Conservation (phyloP, 495 filamentous ascomycete genomes). For the Patellaria atrata region DNA sequence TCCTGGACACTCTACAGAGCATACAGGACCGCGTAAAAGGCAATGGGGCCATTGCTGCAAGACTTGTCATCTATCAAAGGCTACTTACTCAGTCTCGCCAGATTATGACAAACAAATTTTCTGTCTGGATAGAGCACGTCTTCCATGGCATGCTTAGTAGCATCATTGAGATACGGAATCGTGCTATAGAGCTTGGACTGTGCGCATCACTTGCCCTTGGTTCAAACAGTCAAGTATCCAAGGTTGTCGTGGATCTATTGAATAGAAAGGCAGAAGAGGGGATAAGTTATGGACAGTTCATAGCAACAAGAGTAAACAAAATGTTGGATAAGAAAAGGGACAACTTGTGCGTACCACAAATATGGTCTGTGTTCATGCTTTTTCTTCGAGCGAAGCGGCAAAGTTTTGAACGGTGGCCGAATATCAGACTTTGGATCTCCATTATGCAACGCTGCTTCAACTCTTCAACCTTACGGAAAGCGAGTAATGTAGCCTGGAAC, state of each 20-base stretch:
- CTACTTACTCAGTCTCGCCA: slow-evolving; percentile 52
- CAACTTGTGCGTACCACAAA: slow-evolving; percentile 57
- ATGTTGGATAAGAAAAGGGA: slow-evolving; percentile 55
- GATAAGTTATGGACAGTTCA: slow-evolving; percentile 46
- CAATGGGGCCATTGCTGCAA: slow-evolving; percentile 56
- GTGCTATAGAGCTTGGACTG: slow-evolving; percentile 60
- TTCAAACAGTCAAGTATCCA: slow-evolving; percentile 46
- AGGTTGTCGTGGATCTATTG: slow-evolving; percentile 51
- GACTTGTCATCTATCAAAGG: slow-evolving; percentile 61
- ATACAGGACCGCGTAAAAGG: slow-evolving; percentile 64
- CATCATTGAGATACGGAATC: slow-evolving; percentile 55
- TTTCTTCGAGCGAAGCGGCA: slow-evolving; percentile 49
- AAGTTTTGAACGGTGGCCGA: slow-evolving; percentile 47
- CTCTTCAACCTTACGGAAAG: too few species aligned
- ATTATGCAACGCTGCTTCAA: slow-evolving; percentile 79
- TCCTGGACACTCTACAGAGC: slow-evolving; percentile 52
- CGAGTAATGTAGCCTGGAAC: slow-evolving; percentile 66
- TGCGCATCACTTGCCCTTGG: slow-evolving; percentile 51
- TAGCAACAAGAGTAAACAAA: slow-evolving; percentile 47
- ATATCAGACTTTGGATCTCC: slow-evolving; percentile 53
- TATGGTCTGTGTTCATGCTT: slow-evolving; percentile 73
- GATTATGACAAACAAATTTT: slow-evolving; percentile 45
- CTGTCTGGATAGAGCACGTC: slow-evolving; percentile 67
- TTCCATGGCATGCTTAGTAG: slow-evolving; percentile 66
- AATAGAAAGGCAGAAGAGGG: slow-evolving; percentile 43